A percentile compares a stretch with the other conserved stretches of the same genome.
Conservation (phyloP, 345 rosid genomes). For the Citrus cavaleriei region DNA sequence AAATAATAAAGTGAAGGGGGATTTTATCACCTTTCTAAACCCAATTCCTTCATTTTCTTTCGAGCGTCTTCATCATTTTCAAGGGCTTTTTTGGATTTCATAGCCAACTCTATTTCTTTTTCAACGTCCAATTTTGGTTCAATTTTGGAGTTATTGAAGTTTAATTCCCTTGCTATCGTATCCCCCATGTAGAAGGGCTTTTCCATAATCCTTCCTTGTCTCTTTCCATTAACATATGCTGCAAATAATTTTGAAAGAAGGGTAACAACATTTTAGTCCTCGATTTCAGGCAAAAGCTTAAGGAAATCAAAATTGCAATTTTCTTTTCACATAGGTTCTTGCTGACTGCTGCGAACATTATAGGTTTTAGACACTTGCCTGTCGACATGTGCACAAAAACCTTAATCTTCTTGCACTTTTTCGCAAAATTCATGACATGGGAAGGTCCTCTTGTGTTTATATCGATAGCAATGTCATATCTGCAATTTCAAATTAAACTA, state of each 20-base stretch:
- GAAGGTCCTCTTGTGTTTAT: conserved; percentile 31
- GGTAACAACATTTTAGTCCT: too few relatives aligned
- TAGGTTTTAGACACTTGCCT: conserved; percentile 11
- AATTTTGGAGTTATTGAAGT: conserved; percentile 23
- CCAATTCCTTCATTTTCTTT: conserved; percentile 72
- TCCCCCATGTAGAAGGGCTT: conserved; percentile 74
- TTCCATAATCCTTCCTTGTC: conserved; percentile 85
- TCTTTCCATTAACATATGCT: conserved; percentile 95
- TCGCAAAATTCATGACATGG: conserved; percentile 33
- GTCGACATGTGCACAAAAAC: conserved; percentile 43
- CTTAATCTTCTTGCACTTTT: conserved; percentile 28
- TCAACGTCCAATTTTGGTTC: conserved; percentile 50
- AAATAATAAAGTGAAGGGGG: neutral
- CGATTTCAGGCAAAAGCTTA: too few relatives aligned
- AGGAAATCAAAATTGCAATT: too few relatives aligned
- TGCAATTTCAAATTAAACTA: conserved; percentile 14
- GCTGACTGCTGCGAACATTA: too few relatives aligned
- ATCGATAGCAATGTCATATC: conserved; percentile 38
- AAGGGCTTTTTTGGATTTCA: conserved; percentile 31
- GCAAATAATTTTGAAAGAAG: neutral
- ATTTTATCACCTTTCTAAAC: conserved; percentile 45
- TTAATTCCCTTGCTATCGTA: conserved; percentile 58
- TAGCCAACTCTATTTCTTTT: conserved; percentile 56
- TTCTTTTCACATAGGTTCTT: too few relatives aligned
- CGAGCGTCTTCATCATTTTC: conserved; percentile 38